Percentiles rank a stretch among this genome's conserved stretches.
Conservation (phyloP, 2,329 filamentous ascomycete genomes). For the Claviceps maximensis region DNA sequence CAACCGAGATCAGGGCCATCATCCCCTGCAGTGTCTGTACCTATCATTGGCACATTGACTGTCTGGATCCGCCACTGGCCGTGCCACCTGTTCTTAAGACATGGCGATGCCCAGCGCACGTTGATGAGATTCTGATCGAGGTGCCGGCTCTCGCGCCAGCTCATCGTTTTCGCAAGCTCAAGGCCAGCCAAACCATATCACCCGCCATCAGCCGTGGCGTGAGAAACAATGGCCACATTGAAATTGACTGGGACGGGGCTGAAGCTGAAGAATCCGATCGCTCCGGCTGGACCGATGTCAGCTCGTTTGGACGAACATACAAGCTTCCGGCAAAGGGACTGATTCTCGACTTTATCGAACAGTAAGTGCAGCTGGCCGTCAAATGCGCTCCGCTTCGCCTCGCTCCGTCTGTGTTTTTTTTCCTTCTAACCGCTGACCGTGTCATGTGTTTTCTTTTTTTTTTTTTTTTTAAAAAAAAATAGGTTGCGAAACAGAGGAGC, state of each 20-base stretch:
- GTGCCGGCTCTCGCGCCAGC: slow-evolving; percentile 46
- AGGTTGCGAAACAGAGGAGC: slow-evolving; percentile 26
- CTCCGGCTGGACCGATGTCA: slow-evolving; percentile 42
- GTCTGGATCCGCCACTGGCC: slow-evolving; percentile 70
- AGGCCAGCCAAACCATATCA: slow-evolving; percentile 36
- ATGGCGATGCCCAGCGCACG: slow-evolving; percentile 83
- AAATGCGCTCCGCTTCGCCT: background rate
- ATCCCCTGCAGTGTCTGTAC: slow-evolving; percentile 77
- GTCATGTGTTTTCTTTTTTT: no score
- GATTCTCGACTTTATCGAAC: slow-evolving; percentile 58
- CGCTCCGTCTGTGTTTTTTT: background rate
- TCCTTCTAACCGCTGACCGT: slow-evolving; percentile 11
- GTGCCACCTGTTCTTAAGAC: slow-evolving; percentile 62
- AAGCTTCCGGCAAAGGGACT: slow-evolving; percentile 51
- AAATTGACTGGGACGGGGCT: slow-evolving; percentile 45
- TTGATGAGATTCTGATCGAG: slow-evolving; percentile 57
- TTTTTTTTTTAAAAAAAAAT: no score
- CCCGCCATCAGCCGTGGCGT: slow-evolving; percentile 49
- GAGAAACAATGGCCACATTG: slow-evolving; percentile 58
- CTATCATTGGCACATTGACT: slow-evolving; percentile 84
- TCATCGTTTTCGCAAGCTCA: slow-evolving; percentile 49
- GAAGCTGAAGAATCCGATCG: slow-evolving; percentile 43
- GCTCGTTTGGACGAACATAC: slow-evolving; percentile 51
- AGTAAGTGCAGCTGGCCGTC: slow-evolving; percentile 27
- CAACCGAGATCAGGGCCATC: slow-evolving; percentile 51